A percentile compares a stretch with the other conserved stretches of the same genome.
These are phyloP conservation scores for Kockiozyma suomiensis DNA, from an alignment of 805 yeast species.

Conservation along the genomic window DNA sequence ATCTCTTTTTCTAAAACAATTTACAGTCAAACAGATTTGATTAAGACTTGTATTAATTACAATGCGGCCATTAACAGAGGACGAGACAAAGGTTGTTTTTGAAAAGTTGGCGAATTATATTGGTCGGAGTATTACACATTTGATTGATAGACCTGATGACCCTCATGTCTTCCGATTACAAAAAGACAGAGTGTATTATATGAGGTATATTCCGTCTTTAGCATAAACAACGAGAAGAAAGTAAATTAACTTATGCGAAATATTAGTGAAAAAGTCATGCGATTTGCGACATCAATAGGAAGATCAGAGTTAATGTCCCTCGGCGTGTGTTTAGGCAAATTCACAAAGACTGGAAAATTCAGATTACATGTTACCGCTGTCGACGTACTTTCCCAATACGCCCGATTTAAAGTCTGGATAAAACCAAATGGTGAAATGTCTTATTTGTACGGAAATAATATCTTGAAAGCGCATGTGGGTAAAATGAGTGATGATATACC, in stretches of 20 bases:
- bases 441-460: constrained; percentile 92
- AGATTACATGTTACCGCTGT: constrained; percentile 92
- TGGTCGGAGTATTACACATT: constrained; percentile 88
- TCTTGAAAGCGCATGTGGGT: constrained; percentile 94
- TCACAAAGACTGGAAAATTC: constrained; percentile 96
- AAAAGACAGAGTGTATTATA: constrained; percentile 95
- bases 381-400: constrained; percentile 78
- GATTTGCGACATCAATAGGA: constrained; percentile 86
- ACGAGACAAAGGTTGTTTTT: constrained; percentile 92
- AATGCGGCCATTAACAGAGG: constrained; percentile 96
- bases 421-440: constrained; percentile 99
- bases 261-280: constrained; percentile 41
- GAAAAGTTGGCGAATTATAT: constrained; percentile 95
- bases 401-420: constrained; percentile 94
- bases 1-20: too few relatives aligned
- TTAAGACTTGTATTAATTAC: too few relatives aligned
- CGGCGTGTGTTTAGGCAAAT: constrained; percentile 93
- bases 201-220: constrained; percentile 42
- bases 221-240: too few relatives aligned
- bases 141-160: constrained; percentile 78
- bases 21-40: too few relatives aligned
- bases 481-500: constrained; percentile 97
- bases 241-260: neutral
- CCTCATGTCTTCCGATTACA: constrained; percentile 95
- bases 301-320: constrained; percentile 88